Percentiles rank a stretch among this genome's conserved stretches.
Conservation (phyloP, 1,139 yeast genomes). For the Blastobotrys proliferans region DNA sequence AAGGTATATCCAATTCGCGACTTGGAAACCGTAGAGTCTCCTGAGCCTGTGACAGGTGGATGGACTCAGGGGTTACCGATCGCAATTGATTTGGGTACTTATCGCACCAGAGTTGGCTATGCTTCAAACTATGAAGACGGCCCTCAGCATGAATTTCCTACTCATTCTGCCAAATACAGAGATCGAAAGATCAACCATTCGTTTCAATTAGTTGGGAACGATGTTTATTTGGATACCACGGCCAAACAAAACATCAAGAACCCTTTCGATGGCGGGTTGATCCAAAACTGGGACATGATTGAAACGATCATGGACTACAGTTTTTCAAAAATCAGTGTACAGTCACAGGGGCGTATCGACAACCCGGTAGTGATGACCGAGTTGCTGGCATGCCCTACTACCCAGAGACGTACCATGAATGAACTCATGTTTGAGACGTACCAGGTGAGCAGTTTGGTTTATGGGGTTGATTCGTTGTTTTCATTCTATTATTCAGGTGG, state of each 20-base stretch:
- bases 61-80: constrained; percentile 64
- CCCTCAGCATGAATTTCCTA: constrained; percentile 69
- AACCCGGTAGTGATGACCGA: constrained; percentile 86
- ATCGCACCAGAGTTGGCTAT: constrained; percentile 67
- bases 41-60: constrained; percentile 51
- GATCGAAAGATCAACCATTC: constrained; percentile 67
- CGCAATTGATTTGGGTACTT: constrained; percentile 64
- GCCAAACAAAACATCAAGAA: constrained; percentile 65
- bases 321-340: constrained; percentile 64
- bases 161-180: constrained; percentile 66
- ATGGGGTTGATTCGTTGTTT: constrained; percentile 80
- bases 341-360: constrained; percentile 51
- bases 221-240: constrained; percentile 65
- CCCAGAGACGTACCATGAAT: constrained; percentile 69
- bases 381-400: constrained; percentile 61
- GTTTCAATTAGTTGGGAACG: constrained; percentile 78
- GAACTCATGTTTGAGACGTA: constrained; percentile 83
- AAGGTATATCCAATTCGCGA: constrained; percentile 50
- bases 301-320: constrained; percentile 82
- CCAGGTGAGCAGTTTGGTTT: constrained; percentile 64
- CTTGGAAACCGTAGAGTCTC: constrained; percentile 24
- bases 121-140: constrained; percentile 37
- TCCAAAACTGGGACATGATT: constrained; percentile 89
- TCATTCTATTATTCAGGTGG: constrained; percentile 48
- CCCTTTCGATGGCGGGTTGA: constrained; percentile 82